Base-by-base conservation (phyloP, 83 land plant species). In the Diphasiastrum complanatum region DNA sequence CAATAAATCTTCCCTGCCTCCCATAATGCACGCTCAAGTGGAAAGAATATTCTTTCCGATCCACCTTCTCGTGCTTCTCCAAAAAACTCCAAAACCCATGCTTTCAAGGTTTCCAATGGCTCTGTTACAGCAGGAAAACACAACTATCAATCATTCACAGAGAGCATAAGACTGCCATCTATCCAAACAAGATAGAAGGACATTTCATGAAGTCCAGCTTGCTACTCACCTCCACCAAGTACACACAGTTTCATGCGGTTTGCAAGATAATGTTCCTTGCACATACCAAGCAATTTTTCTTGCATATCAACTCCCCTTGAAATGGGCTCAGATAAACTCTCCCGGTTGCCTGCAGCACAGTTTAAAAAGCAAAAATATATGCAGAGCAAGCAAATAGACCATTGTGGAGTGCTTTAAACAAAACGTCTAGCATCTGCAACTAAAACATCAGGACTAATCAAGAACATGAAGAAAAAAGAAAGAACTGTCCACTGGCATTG, bases 151-250 rank as follows among this genome's bases (percentile, higher is more conserved):
- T 10, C 19, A 54, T n/a, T n/a, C n/a, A n/a, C n/a, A n/a, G n/a
- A n/a, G n/a, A n/a, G n/a, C n/a, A n/a, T n/a, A n/a, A n/a, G n/a
- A n/a, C n/a, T n/a, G n/a, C n/a, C n/a, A n/a, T n/a, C n/a, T n/a
- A n/a, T n/a, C n/a, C n/a, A n/a, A n/a, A n/a, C n/a, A n/a, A n/a
- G n/a, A n/a, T n/a, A n/a, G n/a, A n/a, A n/a, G n/a, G n/a, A n/a
- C n/a, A n/a, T n/a, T n/a, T n/a, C n/a, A n/a, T n/a, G n/a, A n/a
- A n/a, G n/a, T n/a, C n/a, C n/a, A 25, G 58, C 33, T 25, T 30
- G 25, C 33, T 33, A 54, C 58, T 30, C 33, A 54, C 58, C 58
- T 54, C 58, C 58, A 18, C 58, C 58, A 26, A 54, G 58, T 18
- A 54, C 58, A 26, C 24, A 28, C 5, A 54, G 33, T 25, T 54